Evolutionary conservation across 1,139 yeast genomes (phyloP).

Genomic region (Pichia sp.): DNA sequence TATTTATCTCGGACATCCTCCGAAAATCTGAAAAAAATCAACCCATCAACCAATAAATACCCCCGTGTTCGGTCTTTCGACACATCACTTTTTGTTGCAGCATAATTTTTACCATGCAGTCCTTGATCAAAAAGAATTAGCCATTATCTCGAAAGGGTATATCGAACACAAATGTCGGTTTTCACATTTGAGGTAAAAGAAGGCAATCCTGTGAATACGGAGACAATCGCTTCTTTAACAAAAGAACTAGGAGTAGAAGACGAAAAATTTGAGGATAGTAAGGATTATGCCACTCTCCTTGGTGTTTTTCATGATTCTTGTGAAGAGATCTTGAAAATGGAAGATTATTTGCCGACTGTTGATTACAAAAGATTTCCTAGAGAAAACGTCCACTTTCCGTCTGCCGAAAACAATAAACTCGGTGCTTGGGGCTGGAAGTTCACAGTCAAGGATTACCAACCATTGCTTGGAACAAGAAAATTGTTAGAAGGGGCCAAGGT

Average conservation of each 20-base stretch:
- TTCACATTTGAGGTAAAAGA: background rate
- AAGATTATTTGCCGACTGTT: slow-evolving; percentile 18
- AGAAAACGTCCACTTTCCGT: slow-evolving; percentile 27
- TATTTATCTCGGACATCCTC: too few relatives aligned
- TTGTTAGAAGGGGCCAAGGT: slow-evolving; percentile 30
- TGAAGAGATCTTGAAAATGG: slow-evolving; percentile 25
- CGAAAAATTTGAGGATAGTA: slow-evolving; percentile 5
- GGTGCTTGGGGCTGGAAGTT: slow-evolving; percentile 39
- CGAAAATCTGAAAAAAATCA: too few relatives aligned
- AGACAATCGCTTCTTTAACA: background rate
- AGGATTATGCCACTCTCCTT: slow-evolving; percentile 23
- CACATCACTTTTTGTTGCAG: too few relatives aligned
- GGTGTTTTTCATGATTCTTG: slow-evolving; percentile 29
- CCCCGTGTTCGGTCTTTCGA: too few relatives aligned
- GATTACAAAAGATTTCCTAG: slow-evolving; percentile 34
- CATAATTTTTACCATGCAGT: too few relatives aligned
- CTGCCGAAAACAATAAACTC: slow-evolving; percentile 25
- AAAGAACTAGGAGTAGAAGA: background rate
- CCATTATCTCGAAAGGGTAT: too few relatives aligned
- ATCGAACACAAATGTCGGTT: background rate
- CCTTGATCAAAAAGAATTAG: too few relatives aligned
- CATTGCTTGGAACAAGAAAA: background rate
- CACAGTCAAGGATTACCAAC: slow-evolving; percentile 29
- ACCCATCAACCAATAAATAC: too few relatives aligned
- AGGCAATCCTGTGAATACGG: background rate